Percentiles rank a stretch among this genome's conserved stretches.
Evolutionary conservation across 2,329 filamentous ascomycete species (phyloP).

Genomic region (Fusarium floridanum): DNA sequence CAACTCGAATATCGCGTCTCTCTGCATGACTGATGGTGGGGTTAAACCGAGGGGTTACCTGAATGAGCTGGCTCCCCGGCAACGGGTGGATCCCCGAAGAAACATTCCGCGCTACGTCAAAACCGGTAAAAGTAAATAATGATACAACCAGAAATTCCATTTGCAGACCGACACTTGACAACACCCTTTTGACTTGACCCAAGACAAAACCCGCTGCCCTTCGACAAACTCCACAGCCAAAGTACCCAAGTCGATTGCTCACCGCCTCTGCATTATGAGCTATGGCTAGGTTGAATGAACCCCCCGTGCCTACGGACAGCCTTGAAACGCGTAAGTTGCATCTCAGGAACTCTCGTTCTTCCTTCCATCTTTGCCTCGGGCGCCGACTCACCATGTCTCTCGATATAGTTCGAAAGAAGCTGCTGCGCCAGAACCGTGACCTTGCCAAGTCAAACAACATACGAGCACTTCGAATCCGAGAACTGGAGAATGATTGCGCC

Average conservation of each 20-base stretch:
- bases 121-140: conserved; percentile 53
- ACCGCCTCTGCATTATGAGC: conserved; percentile 53
- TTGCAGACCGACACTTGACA: conserved; percentile 43
- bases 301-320: conserved; percentile 74
- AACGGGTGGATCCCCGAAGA: conserved; percentile 43
- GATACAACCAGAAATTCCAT: conserved; percentile 47
- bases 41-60: conserved; percentile 42
- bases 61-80: conserved; percentile 41
- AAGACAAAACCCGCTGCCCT: conserved; percentile 26
- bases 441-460: conserved; percentile 83
- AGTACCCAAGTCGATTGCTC: conserved; percentile 9
- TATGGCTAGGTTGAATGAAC: conserved; percentile 88
- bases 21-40: conserved; percentile 41
- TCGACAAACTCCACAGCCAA: conserved; percentile 34
- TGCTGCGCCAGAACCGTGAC: conserved; percentile 86
- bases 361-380: background rate
- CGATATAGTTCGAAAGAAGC: conserved; percentile 77
- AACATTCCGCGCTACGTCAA: conserved; percentile 39
- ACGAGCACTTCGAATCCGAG: conserved; percentile 82
- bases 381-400: conserved; percentile 35
- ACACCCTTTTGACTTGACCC: conserved; percentile 34
- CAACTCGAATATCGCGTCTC: conserved; percentile 32
- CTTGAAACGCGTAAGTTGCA: conserved; percentile 75
- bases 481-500: conserved; percentile 80
- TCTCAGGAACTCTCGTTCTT: conserved; percentile 11